Percentiles rank a stretch among this genome's conserved stretches.
Evolutionary conservation across 2,329 filamentous ascomycete species (phyloP).

Genomic region (Emergomyces pasteurianus): DNA sequence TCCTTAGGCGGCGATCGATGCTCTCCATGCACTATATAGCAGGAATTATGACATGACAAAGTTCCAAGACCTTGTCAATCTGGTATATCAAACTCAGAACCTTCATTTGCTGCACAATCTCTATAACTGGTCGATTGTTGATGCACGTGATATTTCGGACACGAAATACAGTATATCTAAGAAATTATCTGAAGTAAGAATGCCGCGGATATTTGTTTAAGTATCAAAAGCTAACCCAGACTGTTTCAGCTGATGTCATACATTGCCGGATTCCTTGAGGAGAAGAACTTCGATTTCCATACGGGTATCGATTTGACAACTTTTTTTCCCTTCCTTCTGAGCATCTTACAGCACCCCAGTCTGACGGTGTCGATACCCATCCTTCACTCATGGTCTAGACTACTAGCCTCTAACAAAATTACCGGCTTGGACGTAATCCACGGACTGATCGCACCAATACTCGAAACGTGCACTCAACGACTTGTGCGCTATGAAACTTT

Average conservation of each 20-base stretch:
- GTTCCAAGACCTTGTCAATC: conserved; percentile 63
- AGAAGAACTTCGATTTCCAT: conserved; percentile 58
- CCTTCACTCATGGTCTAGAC: conserved; percentile 75
- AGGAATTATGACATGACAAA: conserved; percentile 66
- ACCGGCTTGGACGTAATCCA: conserved; percentile 46
- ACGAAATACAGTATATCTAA: conserved; percentile 87
- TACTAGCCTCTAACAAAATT: conserved; percentile 62
- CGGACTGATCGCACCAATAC: conserved; percentile 57
- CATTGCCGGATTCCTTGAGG: conserved; percentile 71
- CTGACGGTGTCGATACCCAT: conserved; percentile 88
- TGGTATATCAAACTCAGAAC: conserved; percentile 63
- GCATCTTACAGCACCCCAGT: conserved; percentile 72
- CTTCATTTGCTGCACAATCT: conserved; percentile 61
- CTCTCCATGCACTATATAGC: conserved; percentile 69
- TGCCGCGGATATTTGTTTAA: not conserved
- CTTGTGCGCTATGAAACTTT: conserved; percentile 80
- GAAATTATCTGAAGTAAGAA: conserved; percentile 74
- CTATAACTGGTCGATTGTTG: conserved; percentile 68
- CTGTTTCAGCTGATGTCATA: conserved; percentile 62
- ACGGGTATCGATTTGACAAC: conserved; percentile 54
- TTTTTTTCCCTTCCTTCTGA: conserved; percentile 68
- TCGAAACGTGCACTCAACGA: conserved; percentile 73
- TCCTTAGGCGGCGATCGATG: conserved; percentile 63
- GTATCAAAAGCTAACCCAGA: conserved; percentile 1
- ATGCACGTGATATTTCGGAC: conserved; percentile 74